These are phyloP conservation scores for Amylocarpus encephaloides DNA, from an alignment of 2,329 filamentous ascomycete genomes.

Conservation along the genomic window DNA sequence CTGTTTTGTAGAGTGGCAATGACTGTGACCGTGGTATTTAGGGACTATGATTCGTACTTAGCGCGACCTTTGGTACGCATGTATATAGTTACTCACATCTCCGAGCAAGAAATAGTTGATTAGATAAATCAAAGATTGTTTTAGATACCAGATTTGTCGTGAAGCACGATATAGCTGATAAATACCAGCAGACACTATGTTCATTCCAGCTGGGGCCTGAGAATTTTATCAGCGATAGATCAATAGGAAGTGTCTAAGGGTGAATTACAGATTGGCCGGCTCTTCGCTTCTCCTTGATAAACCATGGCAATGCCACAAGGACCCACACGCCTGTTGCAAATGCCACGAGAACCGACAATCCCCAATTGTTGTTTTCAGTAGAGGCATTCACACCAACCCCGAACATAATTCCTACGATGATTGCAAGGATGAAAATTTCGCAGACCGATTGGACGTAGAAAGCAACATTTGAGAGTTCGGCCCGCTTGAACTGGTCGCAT, in stretches of 20 bases:
- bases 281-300: constrained; percentile 56
- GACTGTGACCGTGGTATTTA: constrained; percentile 66
- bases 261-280: constrained; percentile 46
- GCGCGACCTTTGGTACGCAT: background rate
- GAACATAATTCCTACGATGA: constrained; percentile 60
- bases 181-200: constrained; percentile 52
- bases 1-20: constrained; percentile 59
- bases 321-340: constrained; percentile 61
- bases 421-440: constrained; percentile 56
- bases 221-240: background rate
- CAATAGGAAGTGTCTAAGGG: background rate
- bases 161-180: constrained; percentile 55
- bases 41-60: constrained; percentile 33
- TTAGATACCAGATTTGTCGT: constrained; percentile 55
- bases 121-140: constrained; percentile 60
- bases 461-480: constrained; percentile 54
- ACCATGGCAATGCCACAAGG: constrained; percentile 59
- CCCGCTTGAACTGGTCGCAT: constrained; percentile 56
- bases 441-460: constrained; percentile 59
- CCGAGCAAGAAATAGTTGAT: constrained; percentile 62
- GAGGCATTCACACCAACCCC: constrained; percentile 53
- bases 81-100: constrained; percentile 34
- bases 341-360: constrained; percentile 57
- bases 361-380: constrained; percentile 58
- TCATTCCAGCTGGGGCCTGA: constrained; percentile 34